These are phyloP conservation scores for Suhomyces bolitotheri DNA, from an alignment of 1,139 yeast genomes.

Conservation along the genomic window DNA sequence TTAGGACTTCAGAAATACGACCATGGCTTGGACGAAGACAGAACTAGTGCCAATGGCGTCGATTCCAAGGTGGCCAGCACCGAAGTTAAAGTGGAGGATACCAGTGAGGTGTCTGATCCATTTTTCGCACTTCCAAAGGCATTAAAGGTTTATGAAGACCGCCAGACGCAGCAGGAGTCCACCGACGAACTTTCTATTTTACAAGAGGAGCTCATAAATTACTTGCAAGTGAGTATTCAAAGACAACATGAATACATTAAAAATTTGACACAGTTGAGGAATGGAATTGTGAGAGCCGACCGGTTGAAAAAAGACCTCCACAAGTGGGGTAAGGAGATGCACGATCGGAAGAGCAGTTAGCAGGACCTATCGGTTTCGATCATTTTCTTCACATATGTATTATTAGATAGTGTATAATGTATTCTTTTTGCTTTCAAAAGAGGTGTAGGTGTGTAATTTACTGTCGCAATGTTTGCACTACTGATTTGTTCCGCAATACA, in stretches of 20 bases:
- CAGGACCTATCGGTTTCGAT: background rate
- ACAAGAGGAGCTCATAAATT: constrained; percentile 46
- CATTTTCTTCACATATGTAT: background rate
- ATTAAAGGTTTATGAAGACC: constrained; percentile 37
- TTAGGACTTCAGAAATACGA: constrained; percentile 70
- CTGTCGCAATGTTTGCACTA: no score
- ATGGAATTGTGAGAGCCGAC: constrained; percentile 76
- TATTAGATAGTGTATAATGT: background rate
- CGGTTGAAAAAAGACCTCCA: constrained; percentile 66
- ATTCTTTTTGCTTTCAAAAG: no score
- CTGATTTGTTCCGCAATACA: no score
- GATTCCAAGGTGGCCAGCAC: background rate
- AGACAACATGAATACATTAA: constrained; percentile 88
- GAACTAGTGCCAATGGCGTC: constrained; percentile 3
- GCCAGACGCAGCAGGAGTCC: constrained; percentile 30
- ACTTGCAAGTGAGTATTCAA: constrained; percentile 60
- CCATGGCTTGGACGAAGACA: constrained; percentile 52
- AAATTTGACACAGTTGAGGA: constrained; percentile 68
- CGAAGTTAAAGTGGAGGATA: constrained; percentile 17
- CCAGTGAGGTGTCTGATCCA: constrained; percentile 34
- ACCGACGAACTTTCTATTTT: constrained; percentile 31
- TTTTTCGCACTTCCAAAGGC: constrained; percentile 42
- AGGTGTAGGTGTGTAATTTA: no score
- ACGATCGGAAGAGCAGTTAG: constrained; percentile 53
- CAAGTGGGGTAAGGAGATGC: constrained; percentile 85